These are phyloP conservation scores for Mikania micrantha DNA, from an alignment of 129 eudicot species.

Conservation along the genomic window DNA sequence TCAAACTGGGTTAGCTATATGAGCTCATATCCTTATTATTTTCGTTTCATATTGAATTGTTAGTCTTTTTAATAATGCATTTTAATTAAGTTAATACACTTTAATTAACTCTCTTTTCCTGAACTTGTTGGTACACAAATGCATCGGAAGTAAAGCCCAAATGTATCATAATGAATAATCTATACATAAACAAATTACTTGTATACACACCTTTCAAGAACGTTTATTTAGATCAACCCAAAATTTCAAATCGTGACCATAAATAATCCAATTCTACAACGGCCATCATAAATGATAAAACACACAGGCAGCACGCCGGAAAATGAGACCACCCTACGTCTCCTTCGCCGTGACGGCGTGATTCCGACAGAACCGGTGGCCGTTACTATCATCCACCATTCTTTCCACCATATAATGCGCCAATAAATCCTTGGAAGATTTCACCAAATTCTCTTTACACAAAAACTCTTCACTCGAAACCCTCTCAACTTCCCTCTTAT, in stretches of 20 bases:
- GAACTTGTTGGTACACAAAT: neutral
- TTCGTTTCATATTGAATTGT: no score
- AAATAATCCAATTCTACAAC: slow-evolving; percentile 34
- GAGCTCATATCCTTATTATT: no score
- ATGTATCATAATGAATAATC: no score
- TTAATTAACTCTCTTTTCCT: no score
- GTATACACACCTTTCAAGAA: slow-evolving; percentile 8
- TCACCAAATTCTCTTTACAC: slow-evolving; percentile 86
- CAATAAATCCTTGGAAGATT: slow-evolving; percentile 59
- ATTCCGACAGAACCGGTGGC: slow-evolving; percentile 56
- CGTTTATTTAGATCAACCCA: slow-evolving; percentile 21
- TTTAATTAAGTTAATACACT: no score
- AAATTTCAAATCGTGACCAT: slow-evolving; percentile 29
- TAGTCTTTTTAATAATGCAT: no score
- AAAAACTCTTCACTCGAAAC: slow-evolving; percentile 83
- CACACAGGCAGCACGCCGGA: neutral
- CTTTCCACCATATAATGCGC: slow-evolving; percentile 85
- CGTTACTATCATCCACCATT: slow-evolving; percentile 40
- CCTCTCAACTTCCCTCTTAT: slow-evolving; percentile 60
- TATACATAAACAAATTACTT: slow-evolving; percentile 12
- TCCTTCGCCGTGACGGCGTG: slow-evolving; percentile 17
- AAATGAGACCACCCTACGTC: neutral
- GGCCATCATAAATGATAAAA: neutral
- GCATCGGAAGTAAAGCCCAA: neutral
- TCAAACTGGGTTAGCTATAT: no score